Evolutionary conservation across 1,284 basidiomycete species (phyloP).

Genomic region (Tilletia setariae): DNA sequence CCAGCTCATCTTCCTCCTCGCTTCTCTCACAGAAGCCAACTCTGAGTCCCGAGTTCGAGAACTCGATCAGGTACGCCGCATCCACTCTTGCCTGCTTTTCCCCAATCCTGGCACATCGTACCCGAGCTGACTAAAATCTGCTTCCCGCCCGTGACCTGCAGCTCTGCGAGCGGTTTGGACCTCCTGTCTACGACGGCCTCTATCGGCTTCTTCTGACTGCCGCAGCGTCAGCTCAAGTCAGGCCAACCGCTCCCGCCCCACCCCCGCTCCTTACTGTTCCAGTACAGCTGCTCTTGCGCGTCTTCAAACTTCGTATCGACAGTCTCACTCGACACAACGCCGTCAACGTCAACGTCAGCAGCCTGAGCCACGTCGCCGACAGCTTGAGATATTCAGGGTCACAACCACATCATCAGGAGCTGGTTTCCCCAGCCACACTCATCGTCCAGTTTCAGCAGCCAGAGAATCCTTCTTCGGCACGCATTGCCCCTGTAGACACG

Average conservation of each 20-base stretch:
- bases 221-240: background rate
- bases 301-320: slow-evolving; percentile 1
- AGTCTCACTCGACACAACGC: background rate
- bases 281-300: slow-evolving; percentile 9
- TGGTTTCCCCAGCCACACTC: background rate
- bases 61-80: background rate
- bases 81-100: background rate
- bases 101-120: background rate
- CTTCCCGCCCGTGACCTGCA: background rate
- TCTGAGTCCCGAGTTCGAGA: background rate
- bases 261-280: background rate
- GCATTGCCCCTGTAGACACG: too few species aligned
- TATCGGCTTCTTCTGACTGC: background rate
- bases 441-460: background rate
- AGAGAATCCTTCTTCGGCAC: too few species aligned
- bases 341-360: background rate
- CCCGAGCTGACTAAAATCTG: background rate
- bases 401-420: background rate
- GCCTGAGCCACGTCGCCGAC: background rate
- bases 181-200: slow-evolving; percentile 6
- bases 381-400: background rate
- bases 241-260: slow-evolving; percentile 13
- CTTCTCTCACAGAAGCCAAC: slow-evolving; percentile 4
- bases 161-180: slow-evolving; percentile 18
- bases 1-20: slow-evolving; percentile 12